Base-by-base conservation (phyloP, 441 rosid species). In the Pelargonium australe region DNA sequence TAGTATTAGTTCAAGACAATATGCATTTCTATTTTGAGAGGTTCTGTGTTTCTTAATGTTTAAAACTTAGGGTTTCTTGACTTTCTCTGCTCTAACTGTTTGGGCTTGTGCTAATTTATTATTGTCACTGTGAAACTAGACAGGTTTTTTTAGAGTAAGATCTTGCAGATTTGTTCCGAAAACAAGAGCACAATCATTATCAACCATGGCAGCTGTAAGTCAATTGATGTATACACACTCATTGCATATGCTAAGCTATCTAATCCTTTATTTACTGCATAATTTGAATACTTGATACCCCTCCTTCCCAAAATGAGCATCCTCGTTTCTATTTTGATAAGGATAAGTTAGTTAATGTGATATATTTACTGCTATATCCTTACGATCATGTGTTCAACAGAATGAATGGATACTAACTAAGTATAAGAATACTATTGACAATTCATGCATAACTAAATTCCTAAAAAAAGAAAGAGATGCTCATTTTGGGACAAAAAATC, bases 201-300 rank as follows among this genome's bases (percentile, higher is more conserved):
- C 88, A 64, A 79, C 92, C 10, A 92, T 89, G 98, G 92, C 92
- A 8, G 57, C 37, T 64, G 98, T 88, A 78, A 85, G 89, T 80
- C 44, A 14, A 40, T 60, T 20, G 16, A 51, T 40, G 51, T 37
- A 37, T 3, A 65, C 70, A 68, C 28, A 14, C 23, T 14, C 64
- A 1, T 3, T 14, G 3, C 12, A 69, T 34, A 9, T 28, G 4
- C 16, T 40, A 61, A 16, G 2, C 31, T 61, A 23, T 14, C 25
- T 60, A 14, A 16, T 2, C 20, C 12, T 3, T 19, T 4, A 61
- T 47, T 47, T 10, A 34, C 40, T 34, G 6, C 40, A 34, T 4
- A 34, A 2, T 34, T 34, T 34, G 40, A 34, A 34, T 34, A 34
- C 40, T 34, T 34, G 40, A 34, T 34, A 34, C 40, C 5, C 40